These are phyloP conservation scores for Trichoderma gamsii DNA, from an alignment of 495 filamentous ascomycete genomes.

Conservation along the genomic window DNA sequence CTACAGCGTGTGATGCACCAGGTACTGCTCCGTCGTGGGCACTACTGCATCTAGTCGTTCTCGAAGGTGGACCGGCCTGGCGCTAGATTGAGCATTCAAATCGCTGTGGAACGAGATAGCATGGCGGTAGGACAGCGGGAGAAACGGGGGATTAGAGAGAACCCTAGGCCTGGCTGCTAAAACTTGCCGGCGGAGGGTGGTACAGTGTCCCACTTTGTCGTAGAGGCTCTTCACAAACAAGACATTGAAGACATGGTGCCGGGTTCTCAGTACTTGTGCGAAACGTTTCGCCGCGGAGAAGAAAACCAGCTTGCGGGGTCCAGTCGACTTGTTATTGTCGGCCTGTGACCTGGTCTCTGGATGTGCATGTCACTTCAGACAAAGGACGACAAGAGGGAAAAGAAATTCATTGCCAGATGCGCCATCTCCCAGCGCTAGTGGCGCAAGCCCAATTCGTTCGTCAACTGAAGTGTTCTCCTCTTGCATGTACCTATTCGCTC, in stretches of 20 bases:
- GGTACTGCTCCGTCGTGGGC: not conserved
- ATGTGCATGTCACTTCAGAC: not conserved
- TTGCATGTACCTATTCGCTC: too few species aligned
- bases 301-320: conserved; percentile 1
- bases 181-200: not conserved
- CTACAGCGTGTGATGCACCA: not conserved
- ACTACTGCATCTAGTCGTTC: not conserved
- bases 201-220: too few species aligned
- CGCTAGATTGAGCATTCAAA: conserved; percentile 12
- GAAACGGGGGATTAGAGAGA: conserved; percentile 6
- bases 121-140: conserved; percentile 9
- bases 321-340: not conserved
- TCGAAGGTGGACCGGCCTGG: not conserved
- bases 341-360: not conserved
- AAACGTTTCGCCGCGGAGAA: not conserved
- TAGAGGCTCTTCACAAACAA: too few species aligned
- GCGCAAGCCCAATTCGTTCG: too few species aligned
- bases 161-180: not conserved
- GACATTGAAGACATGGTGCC: not conserved
- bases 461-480: too few species aligned
- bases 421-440: too few species aligned
- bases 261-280: not conserved
- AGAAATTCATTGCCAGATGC: too few species aligned
- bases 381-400: not conserved
- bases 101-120: conserved; percentile 9